A percentile compares a stretch with the other conserved stretches of the same genome.
phyloP scores from a whole-genome alignment of 169 alveolate species.

The Cryptosporidium ryanae region DNA sequence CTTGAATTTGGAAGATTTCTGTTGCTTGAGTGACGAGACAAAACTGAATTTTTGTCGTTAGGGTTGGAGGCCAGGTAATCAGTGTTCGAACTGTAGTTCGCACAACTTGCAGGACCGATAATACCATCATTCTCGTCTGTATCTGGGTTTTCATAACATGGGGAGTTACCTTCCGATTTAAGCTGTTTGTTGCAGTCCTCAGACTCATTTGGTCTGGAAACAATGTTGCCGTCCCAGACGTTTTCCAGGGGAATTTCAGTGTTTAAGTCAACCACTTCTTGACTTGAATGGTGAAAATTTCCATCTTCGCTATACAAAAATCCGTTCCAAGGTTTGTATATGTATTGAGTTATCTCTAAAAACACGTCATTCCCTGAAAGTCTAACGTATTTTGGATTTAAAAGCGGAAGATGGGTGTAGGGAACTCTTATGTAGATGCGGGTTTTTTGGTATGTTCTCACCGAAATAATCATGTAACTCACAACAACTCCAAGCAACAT shows the following conservation, averaged over 20 bases:
- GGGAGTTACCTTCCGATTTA: too few species aligned
- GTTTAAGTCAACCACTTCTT: too few species aligned
- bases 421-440: constrained; percentile 48
- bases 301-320: constrained; percentile 34
- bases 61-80: neutral
- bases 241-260: neutral
- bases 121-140: neutral
- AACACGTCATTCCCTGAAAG: constrained; percentile 63
- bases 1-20: neutral
- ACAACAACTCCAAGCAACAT: constrained; percentile 71
- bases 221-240: neutral
- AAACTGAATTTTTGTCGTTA: neutral
- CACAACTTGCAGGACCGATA: neutral
- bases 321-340: constrained; percentile 70
- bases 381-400: constrained; percentile 56
- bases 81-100: neutral
- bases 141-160: too few species aligned
- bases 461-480: constrained; percentile 70
- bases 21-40: neutral
- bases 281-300: too few species aligned
- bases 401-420: constrained; percentile 8
- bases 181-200: neutral
- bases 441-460: constrained; percentile 55
- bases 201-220: neutral
- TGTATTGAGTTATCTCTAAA: constrained; percentile 61